A percentile compares a stretch with the other conserved stretches of the same genome.
These are phyloP conservation scores for Xylariales sp. DNA, from an alignment of 2,329 filamentous ascomycete genomes.

Conservation along the genomic window DNA sequence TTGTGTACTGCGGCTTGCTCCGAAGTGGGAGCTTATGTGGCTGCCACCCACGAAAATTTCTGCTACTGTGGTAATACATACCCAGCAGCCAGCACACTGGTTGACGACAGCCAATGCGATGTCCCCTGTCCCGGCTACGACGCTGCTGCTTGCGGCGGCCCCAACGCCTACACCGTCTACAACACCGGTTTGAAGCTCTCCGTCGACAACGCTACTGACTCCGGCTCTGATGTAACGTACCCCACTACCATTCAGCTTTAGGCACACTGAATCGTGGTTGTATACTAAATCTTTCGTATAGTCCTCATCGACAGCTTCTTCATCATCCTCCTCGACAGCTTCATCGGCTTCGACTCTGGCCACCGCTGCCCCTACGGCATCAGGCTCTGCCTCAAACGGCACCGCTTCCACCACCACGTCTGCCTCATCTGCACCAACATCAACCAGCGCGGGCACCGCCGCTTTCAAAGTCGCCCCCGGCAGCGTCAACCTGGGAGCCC, in stretches of 20 bases:
- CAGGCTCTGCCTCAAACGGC: background rate
- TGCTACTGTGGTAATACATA: slow-evolving; percentile 58
- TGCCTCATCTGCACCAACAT: background rate
- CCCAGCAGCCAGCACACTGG: slow-evolving; percentile 42
- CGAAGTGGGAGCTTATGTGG: background rate
- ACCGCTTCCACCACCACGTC: background rate
- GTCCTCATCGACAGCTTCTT: background rate
- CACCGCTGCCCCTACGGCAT: background rate
- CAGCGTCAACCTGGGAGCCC: slow-evolving; percentile 4
- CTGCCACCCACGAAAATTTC: slow-evolving; percentile 15
- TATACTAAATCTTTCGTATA: too few species aligned
- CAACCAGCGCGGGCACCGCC: background rate
- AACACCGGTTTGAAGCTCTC: slow-evolving; percentile 8
- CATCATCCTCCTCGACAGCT: background rate
- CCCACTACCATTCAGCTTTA: background rate
- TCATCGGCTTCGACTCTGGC: background rate
- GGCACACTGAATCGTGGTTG: background rate
- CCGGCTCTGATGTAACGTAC: background rate
- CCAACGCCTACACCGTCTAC: slow-evolving; percentile 22
- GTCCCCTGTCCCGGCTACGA: slow-evolving; percentile 48
- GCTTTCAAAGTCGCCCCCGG: slow-evolving; percentile 1
- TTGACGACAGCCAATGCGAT: slow-evolving; percentile 45
- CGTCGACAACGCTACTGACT: slow-evolving; percentile 2
- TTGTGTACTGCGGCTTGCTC: background rate
- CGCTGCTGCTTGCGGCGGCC: slow-evolving; percentile 45